Evolutionary conservation across 169 alveolate genomes (phyloP).

Genomic region (Pseudocohnilembus persalinus): DNA sequence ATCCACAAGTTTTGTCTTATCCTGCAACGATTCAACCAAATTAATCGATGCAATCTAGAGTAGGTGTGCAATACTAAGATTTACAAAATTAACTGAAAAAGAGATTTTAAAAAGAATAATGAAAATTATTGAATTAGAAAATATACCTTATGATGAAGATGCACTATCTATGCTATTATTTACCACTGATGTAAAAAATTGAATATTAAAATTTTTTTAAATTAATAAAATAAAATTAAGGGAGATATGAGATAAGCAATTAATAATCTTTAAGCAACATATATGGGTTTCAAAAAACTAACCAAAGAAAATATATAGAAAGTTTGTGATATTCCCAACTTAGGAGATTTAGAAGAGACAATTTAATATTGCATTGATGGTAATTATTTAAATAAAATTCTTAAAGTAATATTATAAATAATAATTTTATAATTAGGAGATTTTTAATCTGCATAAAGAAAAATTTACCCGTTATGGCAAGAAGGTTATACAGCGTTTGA

Average conservation of each 20-base stretch:
- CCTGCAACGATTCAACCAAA: slow-evolving; percentile 98
- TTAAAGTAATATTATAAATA: no score
- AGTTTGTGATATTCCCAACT: slow-evolving; percentile 98
- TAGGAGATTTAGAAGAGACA: slow-evolving; percentile 89
- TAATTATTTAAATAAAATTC: slow-evolving; percentile 15
- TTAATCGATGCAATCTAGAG: slow-evolving; percentile 99
- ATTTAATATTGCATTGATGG: slow-evolving; percentile 85
- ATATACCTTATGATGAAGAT: slow-evolving; percentile 75
- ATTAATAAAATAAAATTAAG: slow-evolving; percentile 2
- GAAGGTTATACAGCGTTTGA: slow-evolving; percentile 93
- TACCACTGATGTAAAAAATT: slow-evolving; percentile 88
- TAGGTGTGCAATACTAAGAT: slow-evolving; percentile 98
- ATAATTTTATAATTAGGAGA: not conserved
- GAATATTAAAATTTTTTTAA: not conserved
- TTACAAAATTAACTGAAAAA: slow-evolving; percentile 93
- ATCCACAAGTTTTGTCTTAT: slow-evolving; percentile 93
- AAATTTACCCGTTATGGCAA: slow-evolving; percentile 68
- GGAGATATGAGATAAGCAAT: slow-evolving; percentile 93
- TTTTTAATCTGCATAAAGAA: slow-evolving; percentile 85
- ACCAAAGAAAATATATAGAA: slow-evolving; percentile 95
- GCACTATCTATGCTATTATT: slow-evolving; percentile 96
- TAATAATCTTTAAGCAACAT: slow-evolving; percentile 96
- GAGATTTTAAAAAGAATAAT: slow-evolving; percentile 89
- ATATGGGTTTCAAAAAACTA: slow-evolving; percentile 93
- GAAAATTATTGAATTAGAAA: slow-evolving; percentile 82